A percentile compares a stretch with the other conserved stretches of the same genome.
Evolutionary conservation across 2,329 filamentous ascomycete species (phyloP).

Genomic region (Colletotrichum viniferum): DNA sequence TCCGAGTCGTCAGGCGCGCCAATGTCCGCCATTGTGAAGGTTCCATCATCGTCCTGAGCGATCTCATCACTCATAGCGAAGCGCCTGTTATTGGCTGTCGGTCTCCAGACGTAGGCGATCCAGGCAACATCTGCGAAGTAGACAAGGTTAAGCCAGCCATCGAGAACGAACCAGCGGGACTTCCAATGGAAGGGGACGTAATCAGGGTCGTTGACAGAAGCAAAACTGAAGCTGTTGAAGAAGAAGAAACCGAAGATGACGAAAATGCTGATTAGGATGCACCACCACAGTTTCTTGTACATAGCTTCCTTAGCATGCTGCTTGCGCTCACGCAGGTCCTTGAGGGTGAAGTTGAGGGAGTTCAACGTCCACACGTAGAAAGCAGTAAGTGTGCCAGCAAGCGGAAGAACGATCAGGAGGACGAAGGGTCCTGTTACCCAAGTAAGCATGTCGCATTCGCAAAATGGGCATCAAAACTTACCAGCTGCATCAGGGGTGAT

Average conservation of each 20-base stretch:
- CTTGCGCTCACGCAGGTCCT: slow-evolving; percentile 92
- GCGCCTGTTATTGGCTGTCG: slow-evolving; percentile 92
- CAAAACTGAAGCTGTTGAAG: slow-evolving; percentile 95
- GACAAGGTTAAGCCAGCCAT: slow-evolving; percentile 96
- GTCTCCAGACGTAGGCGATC: slow-evolving; percentile 94
- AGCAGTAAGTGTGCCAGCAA: slow-evolving; percentile 89
- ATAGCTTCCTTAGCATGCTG: slow-evolving; percentile 92
- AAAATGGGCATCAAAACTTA: slow-evolving; percentile 35
- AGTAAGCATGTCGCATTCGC: background rate
- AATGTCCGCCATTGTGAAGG: slow-evolving; percentile 92
- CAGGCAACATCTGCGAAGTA: slow-evolving; percentile 94
- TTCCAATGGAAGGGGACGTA: slow-evolving; percentile 98
- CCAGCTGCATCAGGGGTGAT: slow-evolving; percentile 86
- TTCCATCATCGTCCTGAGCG: slow-evolving; percentile 95
- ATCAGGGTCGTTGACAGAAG: slow-evolving; percentile 80
- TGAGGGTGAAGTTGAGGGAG: slow-evolving; percentile 91
- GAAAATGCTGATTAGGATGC: slow-evolving; percentile 87
- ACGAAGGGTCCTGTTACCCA: slow-evolving; percentile 73
- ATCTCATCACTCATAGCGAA: slow-evolving; percentile 99
- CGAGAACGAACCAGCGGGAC: slow-evolving; percentile 93
- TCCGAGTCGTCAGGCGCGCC: slow-evolving; percentile 73
- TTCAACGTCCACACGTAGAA: slow-evolving; percentile 99
- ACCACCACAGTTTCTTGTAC: slow-evolving; percentile 99
- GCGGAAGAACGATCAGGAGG: slow-evolving; percentile 88
- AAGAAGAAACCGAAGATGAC: slow-evolving; percentile 99